These are phyloP conservation scores for Logfia minima DNA, from an alignment of 129 eudicot genomes.

Conservation along the genomic window DNA sequence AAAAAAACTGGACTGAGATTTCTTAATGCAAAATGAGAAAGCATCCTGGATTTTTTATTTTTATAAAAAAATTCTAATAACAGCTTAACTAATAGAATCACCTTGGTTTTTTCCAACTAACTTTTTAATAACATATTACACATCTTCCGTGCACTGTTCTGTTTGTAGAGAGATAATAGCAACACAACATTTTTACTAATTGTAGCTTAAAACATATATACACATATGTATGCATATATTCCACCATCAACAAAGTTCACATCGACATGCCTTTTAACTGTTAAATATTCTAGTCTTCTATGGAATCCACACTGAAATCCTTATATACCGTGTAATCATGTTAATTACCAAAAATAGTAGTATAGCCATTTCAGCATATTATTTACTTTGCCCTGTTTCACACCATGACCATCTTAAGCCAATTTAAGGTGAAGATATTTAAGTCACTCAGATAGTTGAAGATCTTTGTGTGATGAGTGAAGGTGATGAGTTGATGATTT, in stretches of 20 bases:
- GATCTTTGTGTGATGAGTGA: slow-evolving; percentile 38
- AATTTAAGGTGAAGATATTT: background rate
- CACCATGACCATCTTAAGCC: background rate
- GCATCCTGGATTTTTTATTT: no score
- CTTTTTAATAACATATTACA: no score
- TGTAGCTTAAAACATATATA: background rate
- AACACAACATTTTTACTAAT: no score
- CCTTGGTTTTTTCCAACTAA: no score
- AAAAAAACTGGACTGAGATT: no score
- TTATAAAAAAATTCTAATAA: no score
- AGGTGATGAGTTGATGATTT: slow-evolving; percentile 73
- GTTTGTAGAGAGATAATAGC: no score
- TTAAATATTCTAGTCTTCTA: no score
- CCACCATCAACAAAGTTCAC: background rate
- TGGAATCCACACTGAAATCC: background rate
- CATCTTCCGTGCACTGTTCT: no score
- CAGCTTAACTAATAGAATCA: no score
- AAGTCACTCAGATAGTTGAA: slow-evolving; percentile 30
- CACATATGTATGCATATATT: background rate
- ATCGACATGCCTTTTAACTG: background rate
- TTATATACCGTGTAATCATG: background rate
- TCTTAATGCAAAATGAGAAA: no score
- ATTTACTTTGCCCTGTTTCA: background rate
- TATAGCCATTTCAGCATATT: background rate
- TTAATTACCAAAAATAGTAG: background rate